These are phyloP conservation scores for Aspergillus thermomutatus DNA, from an alignment of 2,329 filamentous ascomycete species.

Conservation along the genomic window DNA sequence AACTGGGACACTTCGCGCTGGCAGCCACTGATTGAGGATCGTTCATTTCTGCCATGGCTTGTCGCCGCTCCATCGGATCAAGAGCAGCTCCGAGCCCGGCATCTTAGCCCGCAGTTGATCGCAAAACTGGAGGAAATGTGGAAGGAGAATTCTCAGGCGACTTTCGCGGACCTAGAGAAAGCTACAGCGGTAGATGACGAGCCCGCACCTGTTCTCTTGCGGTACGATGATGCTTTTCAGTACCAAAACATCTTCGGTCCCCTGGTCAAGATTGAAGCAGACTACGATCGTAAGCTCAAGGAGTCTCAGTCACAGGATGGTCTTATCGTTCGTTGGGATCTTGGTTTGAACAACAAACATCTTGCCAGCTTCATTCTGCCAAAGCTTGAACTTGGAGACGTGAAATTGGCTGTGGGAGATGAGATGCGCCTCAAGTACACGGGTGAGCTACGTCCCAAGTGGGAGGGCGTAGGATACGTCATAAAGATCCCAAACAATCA, in stretches of 20 bases:
- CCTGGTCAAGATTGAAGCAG: conserved; percentile 96
- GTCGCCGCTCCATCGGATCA: conserved; percentile 85
- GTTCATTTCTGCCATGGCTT: conserved; percentile 91
- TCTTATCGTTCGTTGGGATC: conserved; percentile 90
- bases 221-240: conserved; percentile 96
- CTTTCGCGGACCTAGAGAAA: conserved; percentile 87
- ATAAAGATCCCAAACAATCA: conserved; percentile 99
- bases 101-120: conserved; percentile 90
- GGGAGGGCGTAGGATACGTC: conserved; percentile 98
- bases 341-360: conserved; percentile 95
- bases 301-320: conserved; percentile 97
- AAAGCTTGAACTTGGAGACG: conserved; percentile 95
- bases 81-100: conserved; percentile 90
- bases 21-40: conserved; percentile 96
- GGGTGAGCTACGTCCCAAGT: conserved; percentile 83
- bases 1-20: conserved; percentile 98
- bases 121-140: conserved; percentile 96
- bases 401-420: conserved; percentile 95
- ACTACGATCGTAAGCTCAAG: conserved; percentile 98
- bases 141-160: conserved; percentile 91
- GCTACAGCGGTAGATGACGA: conserved; percentile 90
- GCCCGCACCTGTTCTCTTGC: conserved; percentile 83
- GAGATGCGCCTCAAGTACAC: conserved; percentile 98
- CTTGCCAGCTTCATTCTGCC: conserved; percentile 92
- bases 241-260: conserved; percentile 99